These are phyloP conservation scores for Beauveria australis DNA, from an alignment of 2,329 filamentous ascomycete genomes.

Conservation along the genomic window DNA sequence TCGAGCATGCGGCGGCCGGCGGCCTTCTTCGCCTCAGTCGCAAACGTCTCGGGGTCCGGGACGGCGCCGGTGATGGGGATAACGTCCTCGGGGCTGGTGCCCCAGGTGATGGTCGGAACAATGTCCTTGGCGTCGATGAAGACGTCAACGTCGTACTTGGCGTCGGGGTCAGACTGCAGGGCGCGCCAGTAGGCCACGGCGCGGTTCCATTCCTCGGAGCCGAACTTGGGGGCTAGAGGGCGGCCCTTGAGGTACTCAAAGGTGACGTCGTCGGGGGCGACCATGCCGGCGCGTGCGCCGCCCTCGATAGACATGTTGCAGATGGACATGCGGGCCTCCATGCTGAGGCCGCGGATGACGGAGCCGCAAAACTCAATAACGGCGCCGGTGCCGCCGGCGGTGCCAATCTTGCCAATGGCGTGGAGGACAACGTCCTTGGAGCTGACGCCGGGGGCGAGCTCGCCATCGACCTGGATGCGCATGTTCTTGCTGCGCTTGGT, in stretches of 20 bases:
- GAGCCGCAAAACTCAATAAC: constrained; percentile 98
- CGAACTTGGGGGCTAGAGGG: constrained; percentile 77
- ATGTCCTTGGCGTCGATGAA: constrained; percentile 91
- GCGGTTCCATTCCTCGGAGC: constrained; percentile 81
- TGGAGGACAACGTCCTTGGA: constrained; percentile 94
- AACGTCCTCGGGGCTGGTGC: constrained; percentile 92
- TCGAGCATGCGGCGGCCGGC: constrained; percentile 75
- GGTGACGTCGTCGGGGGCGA: constrained; percentile 87
- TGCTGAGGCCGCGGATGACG: constrained; percentile 79
- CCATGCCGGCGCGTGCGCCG: constrained; percentile 91
- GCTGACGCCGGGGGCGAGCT: constrained; percentile 82
- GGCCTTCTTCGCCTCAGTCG: constrained; percentile 69
- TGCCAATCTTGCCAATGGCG: constrained; percentile 88
- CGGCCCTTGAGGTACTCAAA: constrained; percentile 92
- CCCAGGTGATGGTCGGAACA: constrained; percentile 89
- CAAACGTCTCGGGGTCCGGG: constrained; percentile 81
- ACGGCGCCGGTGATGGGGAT: constrained; percentile 90
- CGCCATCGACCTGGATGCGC: constrained; percentile 89
- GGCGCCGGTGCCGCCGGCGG: constrained; percentile 84
- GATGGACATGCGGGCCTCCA: constrained; percentile 98
- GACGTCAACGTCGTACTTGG: constrained; percentile 83
- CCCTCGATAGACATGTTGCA: constrained; percentile 99
- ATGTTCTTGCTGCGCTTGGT: constrained; percentile 97
- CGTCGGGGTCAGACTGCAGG: constrained; percentile 76
- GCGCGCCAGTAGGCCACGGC: constrained; percentile 82